Base-by-base conservation (phyloP, 2,329 filamentous ascomycete genomes). In the Penicillium sp. region DNA sequence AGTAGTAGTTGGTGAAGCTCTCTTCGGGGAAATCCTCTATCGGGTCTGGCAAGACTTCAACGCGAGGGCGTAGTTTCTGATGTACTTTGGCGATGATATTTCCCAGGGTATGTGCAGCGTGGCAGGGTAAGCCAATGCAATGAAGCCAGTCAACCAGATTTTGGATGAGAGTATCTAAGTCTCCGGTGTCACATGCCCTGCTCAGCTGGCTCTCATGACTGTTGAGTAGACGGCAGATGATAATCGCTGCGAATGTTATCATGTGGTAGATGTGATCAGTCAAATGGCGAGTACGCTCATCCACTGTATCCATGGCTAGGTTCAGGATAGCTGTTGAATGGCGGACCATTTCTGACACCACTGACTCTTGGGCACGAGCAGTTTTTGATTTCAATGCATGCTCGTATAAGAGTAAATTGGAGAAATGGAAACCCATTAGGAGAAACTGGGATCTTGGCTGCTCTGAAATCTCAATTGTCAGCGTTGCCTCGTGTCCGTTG, bases 181-280 rank as follows among this genome's bases (percentile, higher is more conserved):
- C 64, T 1, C 59, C 55, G 5, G 77, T 60, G 19, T 77, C 63
- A 39, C 76, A 68, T 8, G 62, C 64, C 6, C 54, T 45, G 6
- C 66, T 60, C 2, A 76, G 55, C 29, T 76, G 70, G 9, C 61
- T 62, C 56, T 76, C 76, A 54, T 78, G 75, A 35, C 54, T 71
- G 50, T 72, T 70, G 3, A 79, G 59, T 2, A 79, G 51, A 27
- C 76, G 71, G 21, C 67, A 70, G 16, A 70, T 60, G 2, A 63
- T 54, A 27, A 70, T 65, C 2, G 67, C 77, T 0, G 78, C 73
- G 52, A 79, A 81, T 5, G 76, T 78, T 48, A 79, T 76, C 68
- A 80, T 77, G 56, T 80, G 78, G 56, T 79, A 80, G 21, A 79
- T 78, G 49, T 80, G 78, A 54, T 81, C 78, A 3, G 72, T 79